Percentiles rank a stretch among this genome's conserved stretches.
These are phyloP conservation scores for Lophium mytilinum DNA, from an alignment of 495 filamentous ascomycete species.

Conservation along the genomic window DNA sequence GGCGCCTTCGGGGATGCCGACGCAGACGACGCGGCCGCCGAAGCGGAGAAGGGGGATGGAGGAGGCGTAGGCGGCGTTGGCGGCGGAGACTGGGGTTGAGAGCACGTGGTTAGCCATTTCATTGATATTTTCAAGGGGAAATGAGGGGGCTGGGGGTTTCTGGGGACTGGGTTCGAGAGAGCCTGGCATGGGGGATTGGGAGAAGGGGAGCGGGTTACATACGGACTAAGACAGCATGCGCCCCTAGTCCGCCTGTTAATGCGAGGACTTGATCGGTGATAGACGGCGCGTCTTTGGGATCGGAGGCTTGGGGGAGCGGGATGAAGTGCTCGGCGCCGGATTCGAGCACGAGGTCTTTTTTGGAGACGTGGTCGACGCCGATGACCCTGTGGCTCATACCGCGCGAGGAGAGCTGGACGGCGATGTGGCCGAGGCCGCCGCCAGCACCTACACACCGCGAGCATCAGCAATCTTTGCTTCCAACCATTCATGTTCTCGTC, in stretches of 20 bases:
- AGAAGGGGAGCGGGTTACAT: no score
- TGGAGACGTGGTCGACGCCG: slow-evolving; percentile 58
- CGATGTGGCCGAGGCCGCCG: slow-evolving; percentile 60
- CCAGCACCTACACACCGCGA: slow-evolving; percentile 43
- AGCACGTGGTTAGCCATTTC: no score
- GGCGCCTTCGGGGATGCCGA: slow-evolving; percentile 59
- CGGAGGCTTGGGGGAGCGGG: slow-evolving; percentile 39
- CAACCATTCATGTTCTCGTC: no score
- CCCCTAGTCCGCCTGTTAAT: slow-evolving; percentile 55
- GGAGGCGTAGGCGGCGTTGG: slow-evolving; percentile 57
- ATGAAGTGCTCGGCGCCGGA: slow-evolving; percentile 64
- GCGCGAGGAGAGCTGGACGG: slow-evolving; percentile 51
- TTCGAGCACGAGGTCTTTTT: slow-evolving; percentile 49
- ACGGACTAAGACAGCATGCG: slow-evolving; percentile 53
- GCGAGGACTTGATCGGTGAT: slow-evolving; percentile 47
- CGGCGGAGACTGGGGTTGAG: slow-evolving; percentile 39
- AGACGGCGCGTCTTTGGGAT: slow-evolving; percentile 38
- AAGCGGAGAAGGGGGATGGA: slow-evolving; percentile 52
- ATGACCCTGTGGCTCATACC: slow-evolving; percentile 63
- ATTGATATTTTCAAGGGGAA: no score
- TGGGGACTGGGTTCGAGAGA: no score
- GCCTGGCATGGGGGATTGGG: no score
- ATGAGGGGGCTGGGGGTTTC: no score
- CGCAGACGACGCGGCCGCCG: slow-evolving; percentile 55
- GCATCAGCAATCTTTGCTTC: no score